A percentile compares a stretch with the other conserved stretches of the same genome.
Evolutionary conservation across 2,329 filamentous ascomycete genomes (phyloP).

Genomic region (Penicillium oxalicum): DNA sequence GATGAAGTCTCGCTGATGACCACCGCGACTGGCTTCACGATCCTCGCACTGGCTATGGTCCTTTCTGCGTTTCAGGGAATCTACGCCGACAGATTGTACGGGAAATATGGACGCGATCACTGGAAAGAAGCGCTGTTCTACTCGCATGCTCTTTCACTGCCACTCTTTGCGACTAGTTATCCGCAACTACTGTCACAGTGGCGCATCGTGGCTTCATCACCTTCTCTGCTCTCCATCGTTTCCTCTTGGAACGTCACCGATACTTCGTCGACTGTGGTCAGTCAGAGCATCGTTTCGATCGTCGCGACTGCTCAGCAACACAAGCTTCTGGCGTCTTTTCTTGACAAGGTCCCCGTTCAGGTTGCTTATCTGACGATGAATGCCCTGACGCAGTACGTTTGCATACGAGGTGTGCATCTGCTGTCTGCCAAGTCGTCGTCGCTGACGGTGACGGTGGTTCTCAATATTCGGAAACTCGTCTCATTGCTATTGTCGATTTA

Average conservation of each 20-base stretch:
- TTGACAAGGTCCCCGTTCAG: constrained; percentile 30
- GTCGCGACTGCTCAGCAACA: constrained; percentile 12
- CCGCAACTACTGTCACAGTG: constrained; percentile 34
- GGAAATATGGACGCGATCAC: constrained; percentile 68
- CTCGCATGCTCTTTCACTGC: constrained; percentile 54
- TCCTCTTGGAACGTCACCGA: neutral
- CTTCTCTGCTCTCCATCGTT: constrained; percentile 25
- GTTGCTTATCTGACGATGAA: constrained; percentile 39
- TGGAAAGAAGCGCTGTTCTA: constrained; percentile 98
- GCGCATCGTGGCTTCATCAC: constrained; percentile 29
- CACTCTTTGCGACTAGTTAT: constrained; percentile 39
- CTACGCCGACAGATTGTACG: constrained; percentile 88
- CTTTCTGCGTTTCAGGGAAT: constrained; percentile 91
- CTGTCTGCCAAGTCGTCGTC: constrained; percentile 82
- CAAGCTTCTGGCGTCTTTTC: constrained; percentile 18
- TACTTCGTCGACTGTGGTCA: neutral
- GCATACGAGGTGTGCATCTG: constrained; percentile 94
- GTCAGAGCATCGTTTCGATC: constrained; percentile 9
- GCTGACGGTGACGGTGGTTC: constrained; percentile 89
- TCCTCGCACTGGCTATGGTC: constrained; percentile 82
- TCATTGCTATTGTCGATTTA: constrained; percentile 88
- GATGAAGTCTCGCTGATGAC: constrained; percentile 25
- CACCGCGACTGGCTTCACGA: constrained; percentile 60
- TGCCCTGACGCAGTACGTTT: constrained; percentile 85
- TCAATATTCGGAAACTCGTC: constrained; percentile 91